Percentiles rank a stretch among this genome's conserved stretches.
Evolutionary conservation across 2,329 filamentous ascomycete species (phyloP).

Genomic region (Pseudocercospora eumusae): DNA sequence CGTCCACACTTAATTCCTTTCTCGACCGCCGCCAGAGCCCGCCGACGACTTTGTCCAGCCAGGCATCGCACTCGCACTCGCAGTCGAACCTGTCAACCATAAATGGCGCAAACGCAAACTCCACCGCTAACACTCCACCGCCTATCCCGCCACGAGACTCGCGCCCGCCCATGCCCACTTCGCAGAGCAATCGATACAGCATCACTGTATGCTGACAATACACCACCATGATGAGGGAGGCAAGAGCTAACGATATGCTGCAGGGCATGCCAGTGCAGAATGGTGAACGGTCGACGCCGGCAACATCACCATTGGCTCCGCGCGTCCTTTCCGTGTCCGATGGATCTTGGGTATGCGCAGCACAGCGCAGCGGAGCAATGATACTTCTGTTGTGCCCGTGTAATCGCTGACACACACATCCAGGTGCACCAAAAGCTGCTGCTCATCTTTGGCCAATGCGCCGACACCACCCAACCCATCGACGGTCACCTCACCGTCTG

Average conservation of each 20-base stretch:
- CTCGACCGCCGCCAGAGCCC: conserved; percentile 68
- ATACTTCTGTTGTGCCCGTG: neutral
- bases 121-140: conserved; percentile 46
- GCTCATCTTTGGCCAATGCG: conserved; percentile 77
- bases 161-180: conserved; percentile 36
- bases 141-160: conserved; percentile 34
- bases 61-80: conserved; percentile 46
- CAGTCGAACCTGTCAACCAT: conserved; percentile 61
- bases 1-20: conserved; percentile 62
- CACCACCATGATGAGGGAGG: neutral
- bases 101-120: conserved; percentile 47
- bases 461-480: conserved; percentile 68
- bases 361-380: too few relatives aligned
- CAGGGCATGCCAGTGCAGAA: conserved; percentile 31
- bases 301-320: conserved; percentile 76
- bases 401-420: conserved; percentile 12
- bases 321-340: conserved; percentile 76
- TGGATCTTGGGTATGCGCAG: conserved; percentile 72
- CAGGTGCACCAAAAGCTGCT: conserved; percentile 91
- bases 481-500: conserved; percentile 79
- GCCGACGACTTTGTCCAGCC: conserved; percentile 68
- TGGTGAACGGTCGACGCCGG: conserved; percentile 32
- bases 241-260: conserved; percentile 5
- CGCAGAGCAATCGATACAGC: conserved; percentile 59
- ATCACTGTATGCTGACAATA: conserved; percentile 43